Evolutionary conservation across 441 rosid species (phyloP).

Genomic region (Gossypium trilobum): DNA sequence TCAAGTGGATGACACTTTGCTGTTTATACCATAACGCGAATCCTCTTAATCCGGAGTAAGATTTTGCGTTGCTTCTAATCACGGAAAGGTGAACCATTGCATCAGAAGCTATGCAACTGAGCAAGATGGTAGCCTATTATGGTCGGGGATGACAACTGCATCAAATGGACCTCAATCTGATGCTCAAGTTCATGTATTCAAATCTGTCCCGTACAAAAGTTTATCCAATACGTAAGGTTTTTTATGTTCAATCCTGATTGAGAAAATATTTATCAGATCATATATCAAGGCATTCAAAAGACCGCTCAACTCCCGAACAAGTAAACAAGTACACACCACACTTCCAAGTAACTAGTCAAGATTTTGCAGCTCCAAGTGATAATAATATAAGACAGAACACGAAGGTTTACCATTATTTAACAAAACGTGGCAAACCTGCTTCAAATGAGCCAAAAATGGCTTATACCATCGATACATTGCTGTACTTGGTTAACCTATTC

Average conservation of each 20-base stretch:
- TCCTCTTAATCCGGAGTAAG: neutral
- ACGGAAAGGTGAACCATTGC: too few species aligned
- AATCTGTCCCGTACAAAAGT: too few species aligned
- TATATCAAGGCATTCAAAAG: too few species aligned
- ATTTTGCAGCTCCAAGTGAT: neutral
- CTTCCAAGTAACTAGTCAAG: too few species aligned
- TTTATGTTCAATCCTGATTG: too few species aligned
- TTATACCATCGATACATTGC: neutral
- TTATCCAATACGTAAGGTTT: too few species aligned
- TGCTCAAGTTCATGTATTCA: too few species aligned
- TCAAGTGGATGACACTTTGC: neutral
- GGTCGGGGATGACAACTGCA: neutral
- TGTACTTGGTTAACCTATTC: constrained; percentile 10
- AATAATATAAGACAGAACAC: neutral
- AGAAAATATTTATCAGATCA: too few species aligned
- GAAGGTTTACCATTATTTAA: neutral
- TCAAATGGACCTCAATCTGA: too few species aligned
- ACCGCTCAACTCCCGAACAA: too few species aligned
- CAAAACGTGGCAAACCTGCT: neutral
- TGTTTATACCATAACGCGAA: neutral
- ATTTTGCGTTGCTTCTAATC: neutral
- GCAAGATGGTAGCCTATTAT: neutral
- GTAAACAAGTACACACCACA: too few species aligned
- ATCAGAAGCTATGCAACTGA: neutral
- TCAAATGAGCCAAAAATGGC: neutral